Conservation (phyloP, 2,329 filamentous ascomycete species). For the Neopestalotiopsis rosae region DNA sequence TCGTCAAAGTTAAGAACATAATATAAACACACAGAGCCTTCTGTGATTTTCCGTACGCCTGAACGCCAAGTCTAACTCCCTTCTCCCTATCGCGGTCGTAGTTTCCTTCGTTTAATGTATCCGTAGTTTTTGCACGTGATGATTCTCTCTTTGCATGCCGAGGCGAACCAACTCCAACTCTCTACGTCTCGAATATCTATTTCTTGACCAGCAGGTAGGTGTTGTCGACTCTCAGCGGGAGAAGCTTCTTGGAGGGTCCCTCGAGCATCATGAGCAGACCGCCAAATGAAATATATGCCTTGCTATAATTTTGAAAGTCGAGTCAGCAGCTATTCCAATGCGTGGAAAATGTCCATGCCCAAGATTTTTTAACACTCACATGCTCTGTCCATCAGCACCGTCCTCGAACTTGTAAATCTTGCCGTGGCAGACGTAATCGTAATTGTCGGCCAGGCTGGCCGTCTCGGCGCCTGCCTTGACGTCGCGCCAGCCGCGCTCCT, state of each 20-base stretch:
- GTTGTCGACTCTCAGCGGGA: conserved; percentile 88
- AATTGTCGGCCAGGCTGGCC: conserved; percentile 73
- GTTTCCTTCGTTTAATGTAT: neutral
- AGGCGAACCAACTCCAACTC: neutral
- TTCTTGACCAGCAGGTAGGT: conserved; percentile 95
- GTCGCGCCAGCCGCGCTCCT: conserved; percentile 80
- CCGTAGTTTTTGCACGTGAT: neutral
- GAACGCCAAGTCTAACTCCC: conserved; percentile 9
- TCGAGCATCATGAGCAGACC: conserved; percentile 89
- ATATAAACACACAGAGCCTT: neutral
- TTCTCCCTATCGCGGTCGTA: neutral
- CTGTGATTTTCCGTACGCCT: conserved; percentile 6
- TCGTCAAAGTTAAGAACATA: neutral
- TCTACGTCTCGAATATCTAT: conserved; percentile 46
- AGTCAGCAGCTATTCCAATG: neutral
- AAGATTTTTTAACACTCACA: conserved; percentile 63
- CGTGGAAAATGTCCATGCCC: neutral
- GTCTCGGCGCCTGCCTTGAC: conserved; percentile 56
- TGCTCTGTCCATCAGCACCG: conserved; percentile 76
- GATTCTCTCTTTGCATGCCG: neutral
- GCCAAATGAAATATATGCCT: conserved; percentile 93
- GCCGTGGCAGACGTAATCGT: conserved; percentile 86
- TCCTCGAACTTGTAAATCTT: conserved; percentile 92
- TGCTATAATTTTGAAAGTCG: conserved; percentile 58
- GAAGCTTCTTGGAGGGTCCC: conserved; percentile 95